Evolutionary conservation across 345 rosid species (phyloP), one percentile per base, ranked within the genome.

Genomic region (Hypericum androsaemum): DNA sequence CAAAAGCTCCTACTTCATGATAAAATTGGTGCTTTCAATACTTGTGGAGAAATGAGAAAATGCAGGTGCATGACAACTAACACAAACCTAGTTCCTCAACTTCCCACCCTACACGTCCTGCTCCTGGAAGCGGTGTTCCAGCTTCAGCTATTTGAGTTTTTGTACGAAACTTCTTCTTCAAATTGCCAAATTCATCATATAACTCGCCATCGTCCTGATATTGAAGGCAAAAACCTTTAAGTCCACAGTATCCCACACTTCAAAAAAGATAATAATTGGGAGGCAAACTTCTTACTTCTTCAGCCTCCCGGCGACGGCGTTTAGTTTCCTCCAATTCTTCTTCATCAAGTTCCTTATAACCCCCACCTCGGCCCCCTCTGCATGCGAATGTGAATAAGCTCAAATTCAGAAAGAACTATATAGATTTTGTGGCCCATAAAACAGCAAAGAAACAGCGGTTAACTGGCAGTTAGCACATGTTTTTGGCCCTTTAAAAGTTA

Each of bases 331-430:
- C 99, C 54, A 92, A 43, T 63, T 92, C 99, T 74, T 92, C 95
- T 79, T 92, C 97, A 69, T 92, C 98, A 56, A 88, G 82, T 73
- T 92, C 99, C 63, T 92, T 92, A 70, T 92, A 92, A 54, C 99
- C 99, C 66, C 97, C 99, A 63, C 71, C 99, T 48, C 97, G 89
- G 57, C 99, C 99, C 68, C 99, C 99, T 72, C 99, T 92, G 63
- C 60, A 8, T 48, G 69, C 36, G 42, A 37, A 50, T 45, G 44
- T 10, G 53, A 36, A 58, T 39, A 47, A 39, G 50, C 42, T 22
- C 56, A n/a, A 17, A 6, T 39, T 59, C 28, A 46, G 39, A 14
- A 41, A 43, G 8, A 59, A 35, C n/a, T 50, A 8, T 14, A 12
- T 47, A 48, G 38, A 39, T 46, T 59, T 40, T 46, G 50, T 32